Evolutionary conservation across 306 rosid genomes (phyloP).

Genomic region (Rubus parviflorus): DNA sequence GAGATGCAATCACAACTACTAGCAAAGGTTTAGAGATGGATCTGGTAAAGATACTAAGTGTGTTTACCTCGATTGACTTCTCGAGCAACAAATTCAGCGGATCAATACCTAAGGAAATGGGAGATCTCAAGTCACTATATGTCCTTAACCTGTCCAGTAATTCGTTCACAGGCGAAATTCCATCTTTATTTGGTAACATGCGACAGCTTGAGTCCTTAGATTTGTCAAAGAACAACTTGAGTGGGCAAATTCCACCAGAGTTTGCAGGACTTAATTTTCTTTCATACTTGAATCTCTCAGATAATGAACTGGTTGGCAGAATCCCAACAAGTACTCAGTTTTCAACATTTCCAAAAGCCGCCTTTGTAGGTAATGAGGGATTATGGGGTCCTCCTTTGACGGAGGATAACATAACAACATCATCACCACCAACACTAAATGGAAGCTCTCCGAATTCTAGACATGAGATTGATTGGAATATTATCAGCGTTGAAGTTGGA

Average conservation of each 20-base stretch:
- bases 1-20: background rate
- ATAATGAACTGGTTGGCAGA: conserved; percentile 3
- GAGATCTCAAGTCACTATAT: background rate
- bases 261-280: background rate
- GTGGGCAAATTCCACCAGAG: background rate
- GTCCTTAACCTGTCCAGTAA: conserved; percentile 5
- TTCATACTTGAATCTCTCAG: background rate
- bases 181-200: background rate
- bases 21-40: conserved; percentile 8
- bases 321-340: conserved; percentile 2
- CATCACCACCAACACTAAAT: too few relatives aligned
- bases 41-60: background rate
- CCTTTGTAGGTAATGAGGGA: background rate
- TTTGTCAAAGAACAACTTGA: conserved; percentile 1
- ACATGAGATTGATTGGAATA: background rate
- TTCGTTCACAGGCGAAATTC: conserved; percentile 1
- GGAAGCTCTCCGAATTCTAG: background rate
- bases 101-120: conserved; percentile 3
- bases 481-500: conserved; percentile 9
- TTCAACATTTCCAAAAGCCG: background rate
- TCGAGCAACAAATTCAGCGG: conserved; percentile 11
- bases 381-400: background rate
- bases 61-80: conserved; percentile 8
- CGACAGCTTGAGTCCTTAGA: conserved; percentile 8
- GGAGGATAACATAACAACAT: background rate